These are phyloP conservation scores for Pseudogymnoascus sp. DNA, from an alignment of 2,329 filamentous ascomycete genomes.

Conservation along the genomic window DNA sequence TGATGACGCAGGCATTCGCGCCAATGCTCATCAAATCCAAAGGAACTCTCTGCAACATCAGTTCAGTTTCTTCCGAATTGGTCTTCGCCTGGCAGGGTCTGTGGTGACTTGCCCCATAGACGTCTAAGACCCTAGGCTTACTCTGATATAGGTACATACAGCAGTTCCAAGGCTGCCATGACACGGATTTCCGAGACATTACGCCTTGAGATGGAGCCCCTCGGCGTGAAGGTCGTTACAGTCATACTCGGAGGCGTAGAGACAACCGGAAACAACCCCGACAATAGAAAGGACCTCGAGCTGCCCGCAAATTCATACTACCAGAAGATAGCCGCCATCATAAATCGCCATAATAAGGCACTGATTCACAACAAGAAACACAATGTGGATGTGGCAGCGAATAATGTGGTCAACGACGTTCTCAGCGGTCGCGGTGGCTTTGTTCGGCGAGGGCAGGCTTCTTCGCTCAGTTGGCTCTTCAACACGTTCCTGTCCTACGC, in stretches of 20 bases:
- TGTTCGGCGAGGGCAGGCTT: neutral
- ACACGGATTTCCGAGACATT: slow-evolving; percentile 17
- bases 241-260: slow-evolving; percentile 3
- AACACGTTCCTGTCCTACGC: neutral
- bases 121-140: neutral
- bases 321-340: neutral
- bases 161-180: slow-evolving; percentile 18
- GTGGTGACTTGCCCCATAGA: neutral
- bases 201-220: slow-evolving; percentile 17
- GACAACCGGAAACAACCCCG: slow-evolving; percentile 10
- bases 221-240: slow-evolving; percentile 19
- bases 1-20: slow-evolving; percentile 20
- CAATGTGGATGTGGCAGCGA: neutral
- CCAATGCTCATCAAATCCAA: slow-evolving; percentile 31
- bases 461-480: neutral
- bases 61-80: slow-evolving; percentile 10
- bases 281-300: neutral
- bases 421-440: neutral
- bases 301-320: slow-evolving; percentile 16
- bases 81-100: slow-evolving; percentile 11
- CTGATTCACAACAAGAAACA: neutral
- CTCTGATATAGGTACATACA: slow-evolving; percentile 13
- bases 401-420: neutral
- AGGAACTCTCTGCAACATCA: slow-evolving; percentile 36
- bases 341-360: neutral